phyloP scores from a whole-genome alignment of 2,329 filamentous ascomycete species.

The Penicillium sp. region DNA sequence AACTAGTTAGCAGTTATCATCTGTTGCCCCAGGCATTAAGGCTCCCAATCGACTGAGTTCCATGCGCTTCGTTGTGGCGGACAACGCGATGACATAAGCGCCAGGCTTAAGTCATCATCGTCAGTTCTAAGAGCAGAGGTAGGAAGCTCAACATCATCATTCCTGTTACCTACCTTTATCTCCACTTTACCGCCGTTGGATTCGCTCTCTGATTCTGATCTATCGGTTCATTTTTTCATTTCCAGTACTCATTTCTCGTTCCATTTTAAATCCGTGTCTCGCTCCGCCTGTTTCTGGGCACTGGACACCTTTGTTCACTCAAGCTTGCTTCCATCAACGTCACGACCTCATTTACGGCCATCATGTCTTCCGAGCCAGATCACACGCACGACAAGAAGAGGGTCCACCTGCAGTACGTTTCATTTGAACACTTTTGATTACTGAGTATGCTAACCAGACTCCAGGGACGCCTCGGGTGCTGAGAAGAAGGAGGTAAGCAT shows the following conservation, averaged over 20 bases:
- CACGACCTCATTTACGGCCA: slow-evolving; percentile 41
- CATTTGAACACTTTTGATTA: slow-evolving; percentile 4
- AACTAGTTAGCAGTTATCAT: background rate
- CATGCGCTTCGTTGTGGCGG: slow-evolving; percentile 39
- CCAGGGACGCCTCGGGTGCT: slow-evolving; percentile 82
- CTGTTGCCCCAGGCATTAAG: slow-evolving; percentile 15
- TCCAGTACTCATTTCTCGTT: slow-evolving; percentile 16
- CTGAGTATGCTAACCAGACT: slow-evolving; percentile 43
- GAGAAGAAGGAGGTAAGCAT: slow-evolving; percentile 73
- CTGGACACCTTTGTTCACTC: slow-evolving; percentile 20
- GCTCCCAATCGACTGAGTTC: slow-evolving; percentile 37
- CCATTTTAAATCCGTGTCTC: slow-evolving; percentile 17
- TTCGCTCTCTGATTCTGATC: slow-evolving; percentile 18
- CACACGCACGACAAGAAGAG: slow-evolving; percentile 70
- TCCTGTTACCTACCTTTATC: slow-evolving; percentile 18
- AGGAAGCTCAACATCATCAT: slow-evolving; percentile 30
- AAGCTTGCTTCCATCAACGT: slow-evolving; percentile 29
- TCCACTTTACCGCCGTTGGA: slow-evolving; percentile 19
- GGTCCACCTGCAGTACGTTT: slow-evolving; percentile 74
- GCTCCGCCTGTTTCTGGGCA: slow-evolving; percentile 12
- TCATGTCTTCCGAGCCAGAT: slow-evolving; percentile 69
- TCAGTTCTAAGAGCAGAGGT: slow-evolving; percentile 8
- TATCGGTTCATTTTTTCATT: slow-evolving; percentile 14
- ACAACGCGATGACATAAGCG: slow-evolving; percentile 28
- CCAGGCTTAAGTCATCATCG: slow-evolving; percentile 41